Percentiles rank a stretch among this genome's conserved stretches.
These are phyloP conservation scores for Blepharisma undulans DNA, from an alignment of 169 alveolate species.

Conservation along the genomic window DNA sequence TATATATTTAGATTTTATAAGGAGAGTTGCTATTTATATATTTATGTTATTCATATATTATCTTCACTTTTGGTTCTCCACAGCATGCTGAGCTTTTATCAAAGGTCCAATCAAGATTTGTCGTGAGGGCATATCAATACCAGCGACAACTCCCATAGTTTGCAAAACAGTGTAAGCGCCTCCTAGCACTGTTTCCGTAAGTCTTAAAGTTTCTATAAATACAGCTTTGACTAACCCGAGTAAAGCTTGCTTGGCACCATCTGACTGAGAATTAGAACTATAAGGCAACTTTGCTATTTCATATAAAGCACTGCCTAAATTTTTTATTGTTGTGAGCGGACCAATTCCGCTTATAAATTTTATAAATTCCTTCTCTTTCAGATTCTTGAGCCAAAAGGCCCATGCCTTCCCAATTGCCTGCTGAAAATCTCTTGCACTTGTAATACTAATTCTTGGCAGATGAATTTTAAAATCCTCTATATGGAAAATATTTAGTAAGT, in stretches of 20 bases:
- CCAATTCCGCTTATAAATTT: slow-evolving; percentile 16
- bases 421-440: slow-evolving; percentile 11
- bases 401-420: neutral
- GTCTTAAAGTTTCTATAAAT: neutral
- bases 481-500: slow-evolving; percentile 12
- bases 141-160: neutral
- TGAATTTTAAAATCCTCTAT: neutral
- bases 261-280: neutral
- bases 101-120: neutral
- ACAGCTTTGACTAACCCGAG: neutral
- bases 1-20: neutral
- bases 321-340: slow-evolving; percentile 13
- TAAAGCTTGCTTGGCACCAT: neutral
- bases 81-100: neutral
- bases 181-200: neutral
- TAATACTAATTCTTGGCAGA: neutral
- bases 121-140: neutral
- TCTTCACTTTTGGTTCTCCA: neutral
- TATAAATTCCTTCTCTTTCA: neutral
- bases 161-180: neutral
- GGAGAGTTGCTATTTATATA: neutral
- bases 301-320: neutral
- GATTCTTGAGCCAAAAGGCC: neutral
- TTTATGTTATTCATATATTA: neutral
- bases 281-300: neutral